phyloP scores from a whole-genome alignment of 2,329 filamentous ascomycete species.

The Hansfordia pulvinata region DNA sequence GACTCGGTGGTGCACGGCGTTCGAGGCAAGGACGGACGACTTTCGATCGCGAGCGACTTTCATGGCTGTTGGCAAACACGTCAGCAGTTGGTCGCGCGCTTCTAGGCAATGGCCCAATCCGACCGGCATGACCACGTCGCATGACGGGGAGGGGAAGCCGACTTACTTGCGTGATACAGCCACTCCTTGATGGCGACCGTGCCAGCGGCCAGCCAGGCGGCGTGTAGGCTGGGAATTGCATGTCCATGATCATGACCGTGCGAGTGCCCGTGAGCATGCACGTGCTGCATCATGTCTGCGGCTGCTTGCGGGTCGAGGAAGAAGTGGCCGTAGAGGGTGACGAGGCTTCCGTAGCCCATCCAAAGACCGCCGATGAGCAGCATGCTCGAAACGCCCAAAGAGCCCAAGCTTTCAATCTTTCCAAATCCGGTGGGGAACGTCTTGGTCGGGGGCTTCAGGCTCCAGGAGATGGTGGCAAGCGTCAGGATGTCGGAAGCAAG shows the following conservation, averaged over 20 bases:
- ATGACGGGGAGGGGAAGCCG: too few species aligned
- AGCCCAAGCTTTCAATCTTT: constrained; percentile 94
- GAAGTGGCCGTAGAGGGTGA: constrained; percentile 59
- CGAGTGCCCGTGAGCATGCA: constrained; percentile 45
- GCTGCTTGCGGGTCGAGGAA: constrained; percentile 49
- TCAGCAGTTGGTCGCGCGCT: constrained; percentile 10
- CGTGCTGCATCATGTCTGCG: constrained; percentile 36
- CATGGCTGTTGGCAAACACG: constrained; percentile 48
- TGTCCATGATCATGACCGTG: constrained; percentile 53
- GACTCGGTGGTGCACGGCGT: constrained; percentile 90
- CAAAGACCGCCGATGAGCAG: constrained; percentile 79
- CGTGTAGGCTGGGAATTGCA: constrained; percentile 72
- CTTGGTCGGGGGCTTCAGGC: constrained; percentile 69
- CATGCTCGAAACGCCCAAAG: constrained; percentile 83
- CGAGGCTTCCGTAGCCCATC: constrained; percentile 71
- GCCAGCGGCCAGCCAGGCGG: constrained; percentile 83
- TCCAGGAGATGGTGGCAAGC: constrained; percentile 87
- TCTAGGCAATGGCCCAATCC: background rate
- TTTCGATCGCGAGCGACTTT: constrained; percentile 90
- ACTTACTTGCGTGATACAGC: constrained; percentile 89
- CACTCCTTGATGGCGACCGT: constrained; percentile 92
- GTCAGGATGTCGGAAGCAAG: constrained; percentile 92
- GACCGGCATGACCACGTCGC: too few species aligned
- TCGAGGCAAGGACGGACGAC: constrained; percentile 89
- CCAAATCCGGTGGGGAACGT: constrained; percentile 86